Base-by-base conservation (phyloP, 108 stramenopile genomes). In the Nitzschia sp. region DNA sequence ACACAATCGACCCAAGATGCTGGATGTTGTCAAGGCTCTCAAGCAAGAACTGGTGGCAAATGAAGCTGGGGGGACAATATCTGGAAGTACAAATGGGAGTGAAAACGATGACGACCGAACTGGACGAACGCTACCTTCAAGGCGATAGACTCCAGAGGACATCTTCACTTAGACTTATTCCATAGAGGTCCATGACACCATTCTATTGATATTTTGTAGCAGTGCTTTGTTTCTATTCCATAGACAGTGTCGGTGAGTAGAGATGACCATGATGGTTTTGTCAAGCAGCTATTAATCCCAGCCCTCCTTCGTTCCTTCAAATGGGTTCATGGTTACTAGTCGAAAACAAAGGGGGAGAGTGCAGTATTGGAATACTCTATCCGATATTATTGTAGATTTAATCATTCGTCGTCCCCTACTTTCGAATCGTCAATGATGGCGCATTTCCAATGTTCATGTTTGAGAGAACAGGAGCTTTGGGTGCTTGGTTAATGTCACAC, bases 1-100 rank as follows among this genome's bases (percentile, higher is more conserved):
- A 12, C 46, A 57, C 0, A 60, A 73, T 42, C 73, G 92, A 51
- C 92, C 92, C 24, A 46, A 53, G 17, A 89, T 90, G 63, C 55
- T 67, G 19, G 68, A 81, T 9, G 79, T 93, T 70, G 41, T 26
- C 7, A 21, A 52, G 41, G 65, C 41, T 19, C 52, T 65, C 24
- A 65, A 65, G 25, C 65, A 65, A 53, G 65, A 65, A 29, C 10
- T 65, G 37, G 5, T 26, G 9, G 29, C 25, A 37, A 17, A 14
- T 51, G 57, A 73, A 38, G 26, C 53, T 63, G 56, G 39, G 2
- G 21, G 65, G 3, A 65, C 51, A 2, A 7, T 38, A 14, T 7
- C 52, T 8, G 53, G 65, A 7, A 53, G 65, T 44, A 2, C 10
- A 0, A 53, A 10, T 20, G 61, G 43, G n/a, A 9, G n/a, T 48